phyloP scores from a whole-genome alignment of 441 rosid species.

The Gossypium schwendimanii region DNA sequence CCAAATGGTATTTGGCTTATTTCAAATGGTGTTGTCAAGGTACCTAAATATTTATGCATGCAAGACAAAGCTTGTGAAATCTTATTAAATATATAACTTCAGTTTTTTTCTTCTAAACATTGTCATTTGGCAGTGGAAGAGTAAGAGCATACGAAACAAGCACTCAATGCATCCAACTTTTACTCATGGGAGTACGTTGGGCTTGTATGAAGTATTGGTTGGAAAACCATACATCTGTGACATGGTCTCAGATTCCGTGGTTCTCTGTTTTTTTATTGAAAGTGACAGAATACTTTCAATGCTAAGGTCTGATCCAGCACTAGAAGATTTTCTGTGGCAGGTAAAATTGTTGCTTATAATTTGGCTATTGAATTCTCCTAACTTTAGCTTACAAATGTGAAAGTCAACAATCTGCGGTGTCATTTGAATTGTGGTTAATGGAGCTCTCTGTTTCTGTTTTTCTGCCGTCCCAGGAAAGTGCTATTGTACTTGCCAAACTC shows the following conservation, averaged over 20 bases:
- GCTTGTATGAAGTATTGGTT: slow-evolving; percentile 74
- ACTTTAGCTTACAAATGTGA: background rate
- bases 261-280: slow-evolving; percentile 62
- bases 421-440: background rate
- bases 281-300: slow-evolving; percentile 51
- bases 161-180: slow-evolving; percentile 85
- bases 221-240: slow-evolving; percentile 74
- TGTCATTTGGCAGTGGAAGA: slow-evolving; percentile 65
- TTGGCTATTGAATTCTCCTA: background rate
- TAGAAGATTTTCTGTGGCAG: slow-evolving; percentile 86
- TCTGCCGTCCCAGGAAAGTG: slow-evolving; percentile 59
- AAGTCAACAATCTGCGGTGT: background rate
- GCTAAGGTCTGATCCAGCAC: slow-evolving; percentile 49
- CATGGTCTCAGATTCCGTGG: slow-evolving; percentile 72
- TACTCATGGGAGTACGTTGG: slow-evolving; percentile 85
- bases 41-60: slow-evolving; percentile 18
- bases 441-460: background rate
- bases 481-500: slow-evolving; percentile 60
- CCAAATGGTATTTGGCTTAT: slow-evolving; percentile 86
- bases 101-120: slow-evolving; percentile 6
- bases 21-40: slow-evolving; percentile 87
- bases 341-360: slow-evolving; percentile 26
- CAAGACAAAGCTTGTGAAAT: slow-evolving; percentile 9
- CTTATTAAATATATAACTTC: slow-evolving; percentile 4
- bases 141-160: slow-evolving; percentile 55